Base-by-base conservation (phyloP, 495 filamentous ascomycete genomes). In the Thermothielavioides terrestris region DNA sequence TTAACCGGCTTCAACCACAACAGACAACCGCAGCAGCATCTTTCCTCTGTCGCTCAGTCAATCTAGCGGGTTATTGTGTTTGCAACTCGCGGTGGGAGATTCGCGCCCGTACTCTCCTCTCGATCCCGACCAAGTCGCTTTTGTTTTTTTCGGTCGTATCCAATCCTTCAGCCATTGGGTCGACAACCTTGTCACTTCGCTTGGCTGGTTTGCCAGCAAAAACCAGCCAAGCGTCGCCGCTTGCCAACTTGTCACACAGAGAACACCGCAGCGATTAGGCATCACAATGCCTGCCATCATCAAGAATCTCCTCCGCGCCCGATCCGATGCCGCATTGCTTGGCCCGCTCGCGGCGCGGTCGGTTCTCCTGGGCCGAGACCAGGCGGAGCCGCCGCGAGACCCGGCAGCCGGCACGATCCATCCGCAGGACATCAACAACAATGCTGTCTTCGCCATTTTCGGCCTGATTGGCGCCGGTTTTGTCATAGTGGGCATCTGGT, bases 401-500 rank as follows among this genome's bases (percentile, higher is more conserved):
- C 65, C 70, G 2, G 65, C 63, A 20, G 53, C 52, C 12, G 86
- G 86, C 49, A 67, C 79, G 9, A 68, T 85, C 18, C 66, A 74
- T 35, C 83, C 88, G 1, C 59, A 71, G n/a, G 64, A 75, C 42
- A 86, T 95, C 71, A 89, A 92, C 70, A 94, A 91, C 74, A 79
- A 80, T 15, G 85, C 79, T 42, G 74, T 95, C 42, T 81, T 95
- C 63, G 82, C 81, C 6, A 72, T 96, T 4, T 95, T 98, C 59
- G 94, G 84, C 8, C 61, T 97, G 23, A 75, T 97, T 45, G 88
- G 88, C 26, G 83, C 79, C 3, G 80, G 70, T 17, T 84, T 97
- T 63, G 88, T 90, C 26, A 52, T 90, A 18, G 79, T 75, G 0
- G 74, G 69, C 18, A 86, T 96, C 53, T 98, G 92, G 92, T 95